Base-by-base conservation (phyloP, 1,139 yeast genomes). In the Yamadazyma taylorii region DNA sequence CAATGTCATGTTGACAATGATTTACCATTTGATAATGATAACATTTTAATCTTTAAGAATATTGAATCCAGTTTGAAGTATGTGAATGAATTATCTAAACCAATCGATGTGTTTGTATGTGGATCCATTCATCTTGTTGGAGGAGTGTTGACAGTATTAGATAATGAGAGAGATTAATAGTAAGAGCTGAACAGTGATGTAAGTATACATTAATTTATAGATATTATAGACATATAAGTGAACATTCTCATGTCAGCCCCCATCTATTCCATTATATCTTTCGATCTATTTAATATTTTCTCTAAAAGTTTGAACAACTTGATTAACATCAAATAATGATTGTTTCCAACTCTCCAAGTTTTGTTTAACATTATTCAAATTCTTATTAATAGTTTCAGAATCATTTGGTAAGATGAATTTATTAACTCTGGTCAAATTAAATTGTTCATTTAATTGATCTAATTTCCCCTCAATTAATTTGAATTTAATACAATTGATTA, bases 81-180 rank as follows among this genome's bases (percentile, higher is more conserved):
- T 47, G 66, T 77, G 38, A 67, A 73, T 45, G 61, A 60, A 52
- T 78, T 55, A 56, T 75, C 60, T 42, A 61, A 60, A 14, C 48
- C 57, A 11, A 64, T 81, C 15, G 90, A 89, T 47, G 95, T 89
- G 1, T 83, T 89, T 63, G 97, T 89, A 0, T 86, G 95, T 44
- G 99, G 99, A 2, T 90, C 97, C 17, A 68, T 94, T 45, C 96
- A 90, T 59, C 68, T 94, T 38, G 96, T 92, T 9, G 98, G 99
- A 14, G 98, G 98, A 0, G 76, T 92, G 41, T 66, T 92, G 35
- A 92, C 89, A 2, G 97, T 90, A 5, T 67, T 87, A 35, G 95
- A 87, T 47, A 61, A 63, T 30, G 69, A 67, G 36, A 63, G 51
- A 42, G 68, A 63, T 39, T 63, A 51, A 40, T n/a, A n/a, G n/a